Evolutionary conservation across 495 filamentous ascomycete genomes (phyloP).

Genomic region (Hypoxylon subgilvum): DNA sequence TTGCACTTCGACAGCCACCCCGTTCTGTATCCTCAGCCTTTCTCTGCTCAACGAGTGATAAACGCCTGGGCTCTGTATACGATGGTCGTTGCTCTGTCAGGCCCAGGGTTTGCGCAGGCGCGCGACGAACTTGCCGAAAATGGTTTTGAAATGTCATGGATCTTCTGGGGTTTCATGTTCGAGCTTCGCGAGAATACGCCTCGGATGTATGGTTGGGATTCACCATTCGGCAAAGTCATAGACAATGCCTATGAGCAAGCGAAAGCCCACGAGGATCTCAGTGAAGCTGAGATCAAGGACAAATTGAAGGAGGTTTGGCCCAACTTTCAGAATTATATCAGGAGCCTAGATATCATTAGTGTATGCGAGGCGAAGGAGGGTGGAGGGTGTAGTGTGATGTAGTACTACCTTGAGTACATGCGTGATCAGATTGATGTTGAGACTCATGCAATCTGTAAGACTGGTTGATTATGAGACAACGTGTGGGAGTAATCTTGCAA

Average conservation of each 20-base stretch:
- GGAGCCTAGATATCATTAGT: background rate
- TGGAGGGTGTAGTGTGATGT: background rate
- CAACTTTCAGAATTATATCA: background rate
- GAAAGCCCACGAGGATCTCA: slow-evolving; percentile 3
- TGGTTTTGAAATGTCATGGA: background rate
- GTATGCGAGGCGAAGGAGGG: background rate
- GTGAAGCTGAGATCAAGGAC: slow-evolving; percentile 10
- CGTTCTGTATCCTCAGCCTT: too few relatives aligned
- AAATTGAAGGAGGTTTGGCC: slow-evolving; percentile 4
- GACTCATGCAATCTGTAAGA: too few relatives aligned
- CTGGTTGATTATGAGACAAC: background rate
- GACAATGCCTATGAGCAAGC: slow-evolving; percentile 9
- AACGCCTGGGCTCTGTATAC: too few relatives aligned
- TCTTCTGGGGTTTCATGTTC: too few relatives aligned
- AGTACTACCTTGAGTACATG: too few relatives aligned
- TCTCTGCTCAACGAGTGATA: too few relatives aligned
- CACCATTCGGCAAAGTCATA: slow-evolving; percentile 18
- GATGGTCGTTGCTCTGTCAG: slow-evolving; percentile 24
- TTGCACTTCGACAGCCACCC: too few relatives aligned
- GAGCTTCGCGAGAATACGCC: slow-evolving; percentile 10
- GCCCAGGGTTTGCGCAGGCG: slow-evolving; percentile 1
- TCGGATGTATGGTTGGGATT: slow-evolving; percentile 7
- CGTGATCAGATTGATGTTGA: too few relatives aligned
- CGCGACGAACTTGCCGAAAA: slow-evolving; percentile 12
- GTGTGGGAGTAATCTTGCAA: too few relatives aligned